Evolutionary conservation across 202 grass and related monocot genomes (phyloP), one percentile per base, ranked within the genome.

Genomic region (Dendrocalamus latiflorus): DNA sequence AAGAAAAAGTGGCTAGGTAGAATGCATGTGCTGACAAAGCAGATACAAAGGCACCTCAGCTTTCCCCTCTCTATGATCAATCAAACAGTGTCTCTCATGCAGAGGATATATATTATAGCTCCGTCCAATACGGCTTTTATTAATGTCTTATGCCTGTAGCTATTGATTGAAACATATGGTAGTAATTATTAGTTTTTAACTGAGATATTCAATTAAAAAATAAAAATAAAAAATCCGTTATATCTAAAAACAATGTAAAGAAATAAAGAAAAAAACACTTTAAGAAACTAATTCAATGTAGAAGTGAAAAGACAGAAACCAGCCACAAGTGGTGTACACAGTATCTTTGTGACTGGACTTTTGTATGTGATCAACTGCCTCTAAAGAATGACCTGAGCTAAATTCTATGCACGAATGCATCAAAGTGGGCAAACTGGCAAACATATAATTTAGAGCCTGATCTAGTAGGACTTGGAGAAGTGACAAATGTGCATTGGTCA

Each of bases 1-100:
- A 86, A 86, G 60, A 45, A 74, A 86, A 80, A 83, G 63, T 33
- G 39, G 77, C 38, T 42, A 58, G 72, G 88, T 86, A 82, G 73
- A 85, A 89, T 80, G 83, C 90, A 91, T 89, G 90, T 91, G 90
- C 79, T 89, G 86, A 89, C 83, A 86, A 91, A 86, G 77, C 67
- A 72, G 79, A 91, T 85, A 81, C 89, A 85, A 91, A 91, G 89
- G 82, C 72, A 7, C 57, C 77, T 49, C 85, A 88, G 85, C 86
- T 91, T 88, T 91, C 54, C 21, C 39, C 17, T 34, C 53, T 16
- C 59, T 67, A 15, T 3, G 24, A 15, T 83, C 79, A 56, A 45
- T 54, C 68, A 18, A 51, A 56, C 74, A 42, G 58, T 83, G 14
- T 65, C 47, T 12, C 42, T 71, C 66, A 81, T 58, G 72, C 66